Percentiles rank a stretch among this genome's conserved stretches.
Evolutionary conservation across 208 protist genomes (phyloP).

Genomic region (Dictyostelium gargantuum): DNA sequence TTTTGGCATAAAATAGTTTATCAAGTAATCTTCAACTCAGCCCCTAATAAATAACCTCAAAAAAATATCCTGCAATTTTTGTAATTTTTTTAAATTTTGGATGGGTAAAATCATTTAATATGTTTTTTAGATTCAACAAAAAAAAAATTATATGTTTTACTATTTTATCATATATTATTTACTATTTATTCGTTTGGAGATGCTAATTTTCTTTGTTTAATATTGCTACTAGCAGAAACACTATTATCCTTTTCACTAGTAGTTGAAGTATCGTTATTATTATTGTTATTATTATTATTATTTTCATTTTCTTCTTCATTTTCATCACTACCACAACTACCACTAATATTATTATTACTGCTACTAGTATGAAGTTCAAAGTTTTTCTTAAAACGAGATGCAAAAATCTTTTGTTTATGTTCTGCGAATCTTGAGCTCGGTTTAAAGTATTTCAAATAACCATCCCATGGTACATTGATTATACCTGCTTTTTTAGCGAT

Average conservation of each 20-base stretch:
- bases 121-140: no score
- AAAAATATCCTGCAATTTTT: no score
- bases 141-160: no score
- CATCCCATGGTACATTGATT: constrained; percentile 83
- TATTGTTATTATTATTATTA: neutral
- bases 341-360: neutral
- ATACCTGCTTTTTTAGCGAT: constrained; percentile 81
- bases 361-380: neutral
- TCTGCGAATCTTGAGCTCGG: constrained; percentile 48
- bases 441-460: constrained; percentile 82
- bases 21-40: no score
- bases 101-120: no score
- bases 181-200: neutral
- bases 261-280: neutral
- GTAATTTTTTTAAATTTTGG: no score
- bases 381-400: constrained; percentile 39
- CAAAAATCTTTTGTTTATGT: constrained; percentile 68
- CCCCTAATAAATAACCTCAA: no score
- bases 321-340: neutral
- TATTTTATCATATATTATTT: neutral
- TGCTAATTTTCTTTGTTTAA: constrained; percentile 2
- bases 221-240: neutral
- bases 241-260: neutral
- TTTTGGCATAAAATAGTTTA: no score
- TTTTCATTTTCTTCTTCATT: neutral